Evolutionary conservation across 164 flowering plant species (phyloP).

Genomic region (Magnolia sinica): DNA sequence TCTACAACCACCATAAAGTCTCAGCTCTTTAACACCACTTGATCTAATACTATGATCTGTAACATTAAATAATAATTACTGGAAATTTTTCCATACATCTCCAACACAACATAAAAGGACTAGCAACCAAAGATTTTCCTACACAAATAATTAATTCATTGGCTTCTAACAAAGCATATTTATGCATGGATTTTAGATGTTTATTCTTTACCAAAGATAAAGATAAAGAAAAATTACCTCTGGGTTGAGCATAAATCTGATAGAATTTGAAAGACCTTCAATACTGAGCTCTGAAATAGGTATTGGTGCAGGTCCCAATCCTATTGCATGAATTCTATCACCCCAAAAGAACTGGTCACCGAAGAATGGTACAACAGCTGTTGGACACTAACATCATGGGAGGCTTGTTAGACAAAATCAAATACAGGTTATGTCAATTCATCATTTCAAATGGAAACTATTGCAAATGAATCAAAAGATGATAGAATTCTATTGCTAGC

Average conservation of each 20-base stretch:
- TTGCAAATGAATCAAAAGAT: not conserved
- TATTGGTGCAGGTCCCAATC: slow-evolving; percentile 83
- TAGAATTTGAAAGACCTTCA: slow-evolving; percentile 69
- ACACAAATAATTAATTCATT: too few species aligned
- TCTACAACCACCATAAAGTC: too few species aligned
- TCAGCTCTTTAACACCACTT: too few species aligned
- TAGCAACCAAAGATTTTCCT: too few species aligned
- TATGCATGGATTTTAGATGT: too few species aligned
- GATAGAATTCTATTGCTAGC: not conserved
- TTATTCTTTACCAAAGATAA: not conserved
- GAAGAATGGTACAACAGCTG: slow-evolving; percentile 92
- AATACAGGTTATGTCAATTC: not conserved
- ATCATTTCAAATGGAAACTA: not conserved
- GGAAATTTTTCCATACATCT: too few species aligned
- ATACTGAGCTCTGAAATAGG: slow-evolving; percentile 69
- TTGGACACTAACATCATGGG: slow-evolving; percentile 67
- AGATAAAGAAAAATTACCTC: slow-evolving; percentile 48
- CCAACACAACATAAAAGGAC: too few species aligned
- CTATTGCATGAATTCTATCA: slow-evolving; percentile 67
- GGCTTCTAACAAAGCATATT: too few species aligned
- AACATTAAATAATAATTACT: too few species aligned
- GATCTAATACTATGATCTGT: too few species aligned
- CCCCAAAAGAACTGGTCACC: slow-evolving; percentile 99
- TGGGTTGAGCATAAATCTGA: slow-evolving; percentile 81
- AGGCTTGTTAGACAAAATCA: not conserved